A percentile compares a stretch with the other conserved stretches of the same genome.
These are phyloP conservation scores for Sporothrix globosa DNA, from an alignment of 2,329 filamentous ascomycete species.

Conservation along the genomic window DNA sequence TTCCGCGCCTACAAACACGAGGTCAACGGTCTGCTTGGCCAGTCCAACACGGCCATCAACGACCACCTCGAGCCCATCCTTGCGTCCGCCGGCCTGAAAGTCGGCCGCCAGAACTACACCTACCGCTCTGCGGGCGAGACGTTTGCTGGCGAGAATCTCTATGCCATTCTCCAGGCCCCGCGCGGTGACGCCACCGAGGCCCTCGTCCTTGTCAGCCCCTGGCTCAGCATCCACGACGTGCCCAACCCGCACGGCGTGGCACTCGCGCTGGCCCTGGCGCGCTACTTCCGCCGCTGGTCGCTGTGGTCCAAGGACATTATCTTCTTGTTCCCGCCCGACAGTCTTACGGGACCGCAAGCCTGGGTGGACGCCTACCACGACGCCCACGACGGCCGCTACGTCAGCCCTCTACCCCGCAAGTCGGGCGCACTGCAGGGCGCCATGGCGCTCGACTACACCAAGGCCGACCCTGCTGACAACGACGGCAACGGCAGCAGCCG, in stretches of 20 bases:
- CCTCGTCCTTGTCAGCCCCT: slow-evolving; percentile 87
- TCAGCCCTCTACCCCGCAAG: slow-evolving; percentile 82
- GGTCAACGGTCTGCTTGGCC: slow-evolving; percentile 61
- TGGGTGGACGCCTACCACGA: slow-evolving; percentile 99
- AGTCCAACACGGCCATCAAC: slow-evolving; percentile 62
- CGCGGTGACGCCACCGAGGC: slow-evolving; percentile 96
- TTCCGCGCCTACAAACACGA: slow-evolving; percentile 89
- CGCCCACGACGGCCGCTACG: slow-evolving; percentile 70
- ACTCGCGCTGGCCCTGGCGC: slow-evolving; percentile 79
- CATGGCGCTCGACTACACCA: slow-evolving; percentile 89
- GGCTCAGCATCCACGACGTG: slow-evolving; percentile 77
- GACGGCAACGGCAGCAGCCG: slow-evolving; percentile 47
- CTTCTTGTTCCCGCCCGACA: slow-evolving; percentile 85
- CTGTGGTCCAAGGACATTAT: slow-evolving; percentile 99
- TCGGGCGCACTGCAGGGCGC: slow-evolving; percentile 91
- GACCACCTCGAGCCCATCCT: slow-evolving; percentile 76
- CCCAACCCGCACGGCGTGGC: slow-evolving; percentile 87
- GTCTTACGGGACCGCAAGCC: slow-evolving; percentile 85
- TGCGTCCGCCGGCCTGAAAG: slow-evolving; percentile 78
- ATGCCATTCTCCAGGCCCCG: slow-evolving; percentile 89
- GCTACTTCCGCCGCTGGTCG: slow-evolving; percentile 98
- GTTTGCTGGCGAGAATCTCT: slow-evolving; percentile 84
- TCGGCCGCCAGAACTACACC: slow-evolving; percentile 83
- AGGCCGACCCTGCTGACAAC: slow-evolving; percentile 54
- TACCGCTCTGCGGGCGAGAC: slow-evolving; percentile 77